Conservation (phyloP, 2,329 filamentous ascomycete genomes). For the Paracamarosporium sp. region DNA sequence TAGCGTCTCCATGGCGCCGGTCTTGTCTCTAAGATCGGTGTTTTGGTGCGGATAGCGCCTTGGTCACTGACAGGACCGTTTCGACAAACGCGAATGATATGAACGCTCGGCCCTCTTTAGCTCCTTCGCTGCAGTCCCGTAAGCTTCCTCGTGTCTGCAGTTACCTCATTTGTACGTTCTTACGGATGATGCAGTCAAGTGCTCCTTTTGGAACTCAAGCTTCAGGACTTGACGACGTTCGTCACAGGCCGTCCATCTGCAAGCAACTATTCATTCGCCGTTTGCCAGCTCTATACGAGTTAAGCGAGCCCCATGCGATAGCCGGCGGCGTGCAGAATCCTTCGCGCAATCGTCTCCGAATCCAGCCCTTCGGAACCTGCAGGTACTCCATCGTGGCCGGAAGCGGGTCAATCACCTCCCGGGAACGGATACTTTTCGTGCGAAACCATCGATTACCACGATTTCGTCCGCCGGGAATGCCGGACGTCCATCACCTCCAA, state of each 20-base stretch:
- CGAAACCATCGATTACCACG: background rate
- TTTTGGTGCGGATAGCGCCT: background rate
- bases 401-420: background rate
- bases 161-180: no score
- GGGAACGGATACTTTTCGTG: background rate
- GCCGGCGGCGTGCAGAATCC: background rate
- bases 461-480: background rate
- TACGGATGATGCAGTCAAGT: no score
- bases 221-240: no score
- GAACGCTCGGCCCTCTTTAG: background rate
- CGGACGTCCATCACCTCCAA: background rate
- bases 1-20: slow-evolving; percentile 1
- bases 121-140: background rate
- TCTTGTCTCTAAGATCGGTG: background rate
- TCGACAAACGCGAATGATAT: background rate
- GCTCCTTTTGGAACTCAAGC: no score
- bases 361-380: background rate
- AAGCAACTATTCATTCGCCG: no score
- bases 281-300: background rate
- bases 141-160: no score
- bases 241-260: no score
- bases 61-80: background rate
- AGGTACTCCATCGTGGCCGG: background rate
- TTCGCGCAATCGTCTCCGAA: background rate
- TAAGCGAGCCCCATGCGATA: background rate